Conservation (phyloP, 176 grass and related monocot genomes). For the Oryza officinalis region DNA sequence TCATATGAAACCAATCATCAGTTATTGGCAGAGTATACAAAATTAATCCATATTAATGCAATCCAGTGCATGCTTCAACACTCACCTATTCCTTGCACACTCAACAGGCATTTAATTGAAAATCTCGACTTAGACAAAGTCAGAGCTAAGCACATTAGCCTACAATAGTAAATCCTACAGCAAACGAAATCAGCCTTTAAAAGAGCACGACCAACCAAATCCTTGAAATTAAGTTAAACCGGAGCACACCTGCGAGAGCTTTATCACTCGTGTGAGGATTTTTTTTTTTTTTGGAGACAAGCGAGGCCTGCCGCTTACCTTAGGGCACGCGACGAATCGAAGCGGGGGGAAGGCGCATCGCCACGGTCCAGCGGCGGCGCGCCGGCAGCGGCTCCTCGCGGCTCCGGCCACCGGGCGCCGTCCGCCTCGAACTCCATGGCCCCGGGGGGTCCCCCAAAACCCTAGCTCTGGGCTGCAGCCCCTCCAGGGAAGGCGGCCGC, state of each 20-base stretch:
- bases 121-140: not conserved
- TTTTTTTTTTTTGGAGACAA: no score
- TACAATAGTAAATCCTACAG: not conserved
- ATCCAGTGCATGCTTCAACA: not conserved
- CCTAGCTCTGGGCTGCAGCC: constrained; percentile 42
- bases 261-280: not conserved
- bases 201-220: no score
- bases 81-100: not conserved
- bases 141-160: constrained; percentile 1
- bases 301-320: constrained; percentile 37
- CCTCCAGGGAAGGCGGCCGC: not conserved
- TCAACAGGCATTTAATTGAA: not conserved
- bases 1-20: constrained; percentile 12
- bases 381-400: constrained; percentile 18
- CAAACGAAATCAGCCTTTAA: no score
- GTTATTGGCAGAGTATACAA: not conserved
- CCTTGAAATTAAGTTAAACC: not conserved
- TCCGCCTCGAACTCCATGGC: constrained; percentile 51
- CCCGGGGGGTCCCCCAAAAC: constrained; percentile 31
- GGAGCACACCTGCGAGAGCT: not conserved
- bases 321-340: constrained; percentile 68
- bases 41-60: not conserved
- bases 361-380: constrained; percentile 24
- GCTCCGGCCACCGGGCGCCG: constrained; percentile 30
- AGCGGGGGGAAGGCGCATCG: constrained; percentile 43